Percentiles rank a stretch among this genome's conserved stretches.
These are phyloP conservation scores for Thalassiosira mediterranea DNA, from an alignment of 352 stramenopile species.

Conservation along the genomic window DNA sequence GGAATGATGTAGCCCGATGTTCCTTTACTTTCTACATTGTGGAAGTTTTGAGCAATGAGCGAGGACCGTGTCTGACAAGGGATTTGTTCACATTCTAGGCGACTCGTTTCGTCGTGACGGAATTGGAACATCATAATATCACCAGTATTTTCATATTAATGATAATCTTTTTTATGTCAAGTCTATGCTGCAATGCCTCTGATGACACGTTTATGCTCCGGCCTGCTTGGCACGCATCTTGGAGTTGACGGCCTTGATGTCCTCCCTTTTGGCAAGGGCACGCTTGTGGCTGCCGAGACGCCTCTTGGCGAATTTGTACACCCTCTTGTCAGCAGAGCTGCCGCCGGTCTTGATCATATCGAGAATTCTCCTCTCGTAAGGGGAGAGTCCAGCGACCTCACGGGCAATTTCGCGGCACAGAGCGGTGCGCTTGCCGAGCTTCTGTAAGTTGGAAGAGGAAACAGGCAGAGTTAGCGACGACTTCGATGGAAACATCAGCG, in stretches of 20 bases:
- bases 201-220: slow-evolving; percentile 40
- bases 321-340: slow-evolving; percentile 96
- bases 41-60: too few relatives aligned
- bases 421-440: slow-evolving; percentile 91
- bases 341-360: slow-evolving; percentile 99
- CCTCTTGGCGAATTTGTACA: slow-evolving; percentile 99
- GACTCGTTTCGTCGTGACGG: too few relatives aligned
- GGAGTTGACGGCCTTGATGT: slow-evolving; percentile 98
- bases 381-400: slow-evolving; percentile 97
- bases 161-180: slow-evolving; percentile 12
- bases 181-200: background rate
- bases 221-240: slow-evolving; percentile 94
- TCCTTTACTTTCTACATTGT: too few relatives aligned
- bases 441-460: slow-evolving; percentile 43
- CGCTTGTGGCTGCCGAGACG: slow-evolving; percentile 97
- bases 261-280: slow-evolving; percentile 96
- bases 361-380: slow-evolving; percentile 99
- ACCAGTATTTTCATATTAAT: slow-evolving; percentile 5
- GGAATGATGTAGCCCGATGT: too few relatives aligned
- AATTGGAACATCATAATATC: too few relatives aligned
- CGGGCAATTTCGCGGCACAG: slow-evolving; percentile 94
- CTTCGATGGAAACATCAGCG: too few relatives aligned
- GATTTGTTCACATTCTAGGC: too few relatives aligned
- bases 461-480: slow-evolving; percentile 18
- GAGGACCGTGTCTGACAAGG: too few relatives aligned